Evolutionary conservation across 2,329 filamentous ascomycete species (phyloP).

Genomic region (Fusarium hostae): DNA sequence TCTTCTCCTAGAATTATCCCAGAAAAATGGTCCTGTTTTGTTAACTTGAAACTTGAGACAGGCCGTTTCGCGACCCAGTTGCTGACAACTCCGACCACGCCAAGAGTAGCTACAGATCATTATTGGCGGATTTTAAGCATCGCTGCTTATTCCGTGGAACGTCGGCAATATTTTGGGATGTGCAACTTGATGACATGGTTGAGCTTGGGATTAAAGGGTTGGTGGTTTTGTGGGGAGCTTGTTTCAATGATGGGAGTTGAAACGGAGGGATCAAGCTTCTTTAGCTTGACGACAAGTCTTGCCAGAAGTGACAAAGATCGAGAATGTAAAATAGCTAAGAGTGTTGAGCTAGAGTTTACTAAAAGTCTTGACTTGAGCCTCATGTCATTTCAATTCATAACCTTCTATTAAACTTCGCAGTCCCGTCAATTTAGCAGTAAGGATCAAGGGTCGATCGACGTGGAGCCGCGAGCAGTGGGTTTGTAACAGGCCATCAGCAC

Average conservation of each 20-base stretch:
- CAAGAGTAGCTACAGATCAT: neutral
- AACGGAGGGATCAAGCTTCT: neutral
- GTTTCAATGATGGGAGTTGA: constrained; percentile 7
- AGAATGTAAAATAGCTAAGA: rapidly evolving
- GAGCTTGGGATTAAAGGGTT: constrained; percentile 19
- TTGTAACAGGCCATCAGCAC: neutral
- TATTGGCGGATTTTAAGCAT: constrained; percentile 14
- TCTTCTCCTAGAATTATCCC: neutral
- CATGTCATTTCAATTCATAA: neutral
- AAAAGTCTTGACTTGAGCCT: rapidly evolving
- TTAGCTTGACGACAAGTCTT: neutral
- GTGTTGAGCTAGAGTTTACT: rapidly evolving
- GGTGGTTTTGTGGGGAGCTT: constrained; percentile 1
- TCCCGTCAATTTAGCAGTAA: rapidly evolving
- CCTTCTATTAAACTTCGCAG: rapidly evolving
- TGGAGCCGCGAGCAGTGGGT: neutral
- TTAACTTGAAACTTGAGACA: constrained; percentile 12
- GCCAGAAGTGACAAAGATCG: neutral
- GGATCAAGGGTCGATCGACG: neutral
- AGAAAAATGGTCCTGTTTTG: neutral
- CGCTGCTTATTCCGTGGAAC: constrained; percentile 7
- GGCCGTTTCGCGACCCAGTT: neutral
- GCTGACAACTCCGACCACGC: neutral
- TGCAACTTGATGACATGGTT: constrained; percentile 8
- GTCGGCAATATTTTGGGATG: neutral